Base-by-base conservation (phyloP, 768 basidiomycete species). In the Boletus insuetus region DNA sequence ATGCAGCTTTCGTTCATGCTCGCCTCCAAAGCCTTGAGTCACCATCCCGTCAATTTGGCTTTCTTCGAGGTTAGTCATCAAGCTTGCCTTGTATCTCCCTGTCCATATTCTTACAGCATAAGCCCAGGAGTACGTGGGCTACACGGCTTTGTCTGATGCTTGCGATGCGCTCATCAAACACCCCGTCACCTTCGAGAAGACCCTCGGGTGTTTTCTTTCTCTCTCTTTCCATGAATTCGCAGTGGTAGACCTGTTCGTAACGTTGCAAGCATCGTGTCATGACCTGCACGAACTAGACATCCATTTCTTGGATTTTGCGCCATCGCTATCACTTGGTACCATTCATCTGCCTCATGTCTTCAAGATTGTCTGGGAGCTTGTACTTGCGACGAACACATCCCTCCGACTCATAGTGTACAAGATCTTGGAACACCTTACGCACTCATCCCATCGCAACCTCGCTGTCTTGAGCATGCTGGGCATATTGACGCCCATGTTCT, bases 161-260 rank as follows among this genome's bases (percentile, higher is more conserved):
- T 69, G 89, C 19, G 69, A 75, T 29, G 73, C 75, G 3, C 79
- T 90, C 46, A 71, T 84, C 31, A 67, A 73, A 20, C 77, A 82
- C 55, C 64, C 70, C 19, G 64, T 68, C 49, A 81, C 81, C 0
- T 69, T 78, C 20, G 79, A 84, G 49, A 77, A 80, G 48, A 81
- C 82, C 0, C 69, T 90, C 10, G 89, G 89, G 6, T 82, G 86
- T 56, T 73, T 92, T 3, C 79, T 91, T 11, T 80, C 83, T 1
- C 76, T 94, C 40, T 78, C 87, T 0, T 68, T 90, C 24, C 78
- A 83, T 54, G 81, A 91, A 63, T 85, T 89, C 59, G 75, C 81
- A 2, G 61, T 85, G 19, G 74, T 79, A 12, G 74, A 77, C 29
- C 69, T 85, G 48, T 91, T 92, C 68, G 69, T 71, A 22, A 72